Conservation (phyloP, 495 filamentous ascomycete species). For the Pseudoneurospora amorphoporcata region DNA sequence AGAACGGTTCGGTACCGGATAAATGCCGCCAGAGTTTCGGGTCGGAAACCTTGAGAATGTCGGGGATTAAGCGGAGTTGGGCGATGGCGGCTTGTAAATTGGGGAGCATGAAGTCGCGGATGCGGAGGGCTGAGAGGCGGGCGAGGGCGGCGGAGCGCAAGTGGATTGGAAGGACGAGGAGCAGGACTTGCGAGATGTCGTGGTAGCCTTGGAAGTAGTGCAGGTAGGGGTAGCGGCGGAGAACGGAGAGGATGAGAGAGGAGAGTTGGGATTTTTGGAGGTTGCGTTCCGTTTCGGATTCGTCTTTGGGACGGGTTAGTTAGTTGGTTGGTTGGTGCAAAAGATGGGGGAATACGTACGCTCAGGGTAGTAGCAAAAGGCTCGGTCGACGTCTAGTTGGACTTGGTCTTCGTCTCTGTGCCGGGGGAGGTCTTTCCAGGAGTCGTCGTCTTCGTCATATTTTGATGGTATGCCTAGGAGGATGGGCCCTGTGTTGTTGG, state of each 20-base stretch:
- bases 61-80: constrained; percentile 75
- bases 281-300: constrained; percentile 48
- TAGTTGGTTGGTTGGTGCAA: no score
- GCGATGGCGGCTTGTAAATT: constrained; percentile 68
- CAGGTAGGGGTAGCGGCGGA: constrained; percentile 74
- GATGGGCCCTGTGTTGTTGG: constrained; percentile 54
- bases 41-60: constrained; percentile 63
- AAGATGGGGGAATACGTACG: neutral
- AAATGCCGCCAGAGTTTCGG: constrained; percentile 60
- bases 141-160: constrained; percentile 46
- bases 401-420: constrained; percentile 88
- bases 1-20: constrained; percentile 71
- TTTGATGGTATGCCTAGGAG: constrained; percentile 49
- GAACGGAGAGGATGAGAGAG: constrained; percentile 60
- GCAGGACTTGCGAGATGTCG: constrained; percentile 94
- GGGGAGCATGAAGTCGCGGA: constrained; percentile 96
- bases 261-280: constrained; percentile 62
- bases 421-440: constrained; percentile 46
- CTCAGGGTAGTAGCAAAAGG: constrained; percentile 93
- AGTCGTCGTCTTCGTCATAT: constrained; percentile 12
- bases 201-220: constrained; percentile 98
- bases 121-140: constrained; percentile 75
- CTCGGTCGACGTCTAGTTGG: constrained; percentile 79
- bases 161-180: constrained; percentile 62
- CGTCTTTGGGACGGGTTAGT: constrained; percentile 2